Conservation (phyloP, 352 stramenopile genomes). For the Pythium aquatile region DNA sequence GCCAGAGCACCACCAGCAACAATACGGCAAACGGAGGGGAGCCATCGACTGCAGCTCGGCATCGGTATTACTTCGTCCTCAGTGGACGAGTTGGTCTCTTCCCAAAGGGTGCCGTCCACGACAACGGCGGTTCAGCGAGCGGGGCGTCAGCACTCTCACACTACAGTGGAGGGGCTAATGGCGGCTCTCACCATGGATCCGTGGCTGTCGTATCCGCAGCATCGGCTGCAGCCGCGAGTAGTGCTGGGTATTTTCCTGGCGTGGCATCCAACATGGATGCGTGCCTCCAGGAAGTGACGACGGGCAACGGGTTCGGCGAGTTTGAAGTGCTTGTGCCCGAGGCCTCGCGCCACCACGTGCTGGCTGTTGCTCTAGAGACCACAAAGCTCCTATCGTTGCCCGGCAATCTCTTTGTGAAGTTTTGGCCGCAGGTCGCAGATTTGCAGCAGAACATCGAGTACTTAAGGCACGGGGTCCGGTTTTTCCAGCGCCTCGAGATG, state of each 20-base stretch:
- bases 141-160: not conserved
- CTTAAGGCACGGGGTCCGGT: conserved; percentile 36
- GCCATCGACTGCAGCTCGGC: not conserved
- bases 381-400: conserved; percentile 59
- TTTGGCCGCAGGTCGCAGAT: conserved; percentile 38
- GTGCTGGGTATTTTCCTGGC: conserved; percentile 5
- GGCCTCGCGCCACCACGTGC: conserved; percentile 27
- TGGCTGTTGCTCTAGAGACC: conserved; percentile 46
- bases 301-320: conserved; percentile 56
- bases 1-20: conserved; percentile 3
- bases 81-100: conserved; percentile 46
- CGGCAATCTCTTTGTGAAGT: conserved; percentile 37
- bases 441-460: conserved; percentile 50
- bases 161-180: too few relatives aligned
- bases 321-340: conserved; percentile 59
- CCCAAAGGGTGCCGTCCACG: conserved; percentile 13
- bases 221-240: not conserved
- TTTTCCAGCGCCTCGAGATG: conserved; percentile 45
- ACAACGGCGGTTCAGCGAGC: conserved; percentile 21
- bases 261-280: conserved; percentile 18
- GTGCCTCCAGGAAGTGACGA: conserved; percentile 39
- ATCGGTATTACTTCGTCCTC: conserved; percentile 52
- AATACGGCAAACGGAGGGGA: not conserved
- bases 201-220: not conserved
- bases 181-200: conserved; percentile 2